phyloP scores from a whole-genome alignment of 2,329 filamentous ascomycete genomes.

The Sporothrix schenckii region DNA sequence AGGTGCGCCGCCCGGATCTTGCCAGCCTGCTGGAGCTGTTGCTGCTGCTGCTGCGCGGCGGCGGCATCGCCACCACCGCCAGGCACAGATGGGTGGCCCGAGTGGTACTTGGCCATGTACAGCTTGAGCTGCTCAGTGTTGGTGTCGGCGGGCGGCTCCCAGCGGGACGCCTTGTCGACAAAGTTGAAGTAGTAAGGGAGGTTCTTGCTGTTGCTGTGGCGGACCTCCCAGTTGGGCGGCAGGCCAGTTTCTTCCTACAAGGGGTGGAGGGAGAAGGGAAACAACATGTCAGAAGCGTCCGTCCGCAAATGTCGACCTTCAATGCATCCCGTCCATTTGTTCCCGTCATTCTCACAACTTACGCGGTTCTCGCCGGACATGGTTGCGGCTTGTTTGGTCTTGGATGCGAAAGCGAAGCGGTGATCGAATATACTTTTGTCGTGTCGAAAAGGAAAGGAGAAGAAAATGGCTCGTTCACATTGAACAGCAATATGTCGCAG shows the following conservation, averaged over 20 bases:
- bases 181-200: constrained; percentile 98
- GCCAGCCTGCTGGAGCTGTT: constrained; percentile 49
- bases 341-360: constrained; percentile 7
- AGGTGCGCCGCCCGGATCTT: constrained; percentile 95
- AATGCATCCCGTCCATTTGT: background rate
- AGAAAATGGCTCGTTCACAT: background rate
- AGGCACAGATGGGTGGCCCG: constrained; percentile 51
- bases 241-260: constrained; percentile 62
- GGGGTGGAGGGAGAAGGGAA: too few species aligned
- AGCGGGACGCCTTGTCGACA: constrained; percentile 81
- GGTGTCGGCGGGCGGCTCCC: constrained; percentile 87
- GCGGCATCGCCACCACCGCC: constrained; percentile 23
- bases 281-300: background rate
- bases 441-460: background rate
- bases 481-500: background rate
- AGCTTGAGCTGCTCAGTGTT: constrained; percentile 90
- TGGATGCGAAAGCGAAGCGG: background rate
- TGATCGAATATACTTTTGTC: background rate
- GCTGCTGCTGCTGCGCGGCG: constrained; percentile 26
- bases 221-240: constrained; percentile 88
- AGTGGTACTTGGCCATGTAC: constrained; percentile 91
- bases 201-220: constrained; percentile 97
- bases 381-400: background rate
- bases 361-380: constrained; percentile 33
- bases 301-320: background rate